Conservation (phyloP, 176 grass and related monocot species). For the Cymbopogon citratus region DNA sequence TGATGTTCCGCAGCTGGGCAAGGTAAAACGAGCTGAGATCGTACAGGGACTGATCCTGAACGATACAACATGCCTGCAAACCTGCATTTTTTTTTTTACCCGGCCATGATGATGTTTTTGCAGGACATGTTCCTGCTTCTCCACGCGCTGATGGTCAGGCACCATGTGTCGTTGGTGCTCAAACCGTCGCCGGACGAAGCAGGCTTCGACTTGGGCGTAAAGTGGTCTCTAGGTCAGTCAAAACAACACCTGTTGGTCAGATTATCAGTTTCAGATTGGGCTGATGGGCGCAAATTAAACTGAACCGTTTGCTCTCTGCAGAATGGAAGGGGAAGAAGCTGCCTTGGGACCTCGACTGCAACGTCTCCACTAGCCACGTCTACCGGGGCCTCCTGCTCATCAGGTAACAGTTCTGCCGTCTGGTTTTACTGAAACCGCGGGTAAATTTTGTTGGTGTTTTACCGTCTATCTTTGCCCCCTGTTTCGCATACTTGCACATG, state of each 20-base stretch:
- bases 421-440: too few relatives aligned
- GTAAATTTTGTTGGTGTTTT: not conserved
- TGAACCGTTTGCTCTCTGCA: slow-evolving; percentile 25
- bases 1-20: slow-evolving; percentile 4
- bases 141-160: slow-evolving; percentile 35
- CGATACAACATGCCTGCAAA: too few relatives aligned
- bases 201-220: slow-evolving; percentile 58
- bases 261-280: not conserved
- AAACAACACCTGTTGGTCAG: not conserved
- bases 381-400: slow-evolving; percentile 55
- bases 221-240: slow-evolving; percentile 45
- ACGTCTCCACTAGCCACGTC: slow-evolving; percentile 38
- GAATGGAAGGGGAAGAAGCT: slow-evolving; percentile 45
- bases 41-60: too few relatives aligned
- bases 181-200: slow-evolving; percentile 39
- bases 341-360: slow-evolving; percentile 56
- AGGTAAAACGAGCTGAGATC: slow-evolving; percentile 39
- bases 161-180: slow-evolving; percentile 56
- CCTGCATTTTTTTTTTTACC: too few relatives aligned
- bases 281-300: not conserved
- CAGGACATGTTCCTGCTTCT: slow-evolving; percentile 46
- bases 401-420: slow-evolving; percentile 21
- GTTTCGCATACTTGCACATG: not conserved
- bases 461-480: too few relatives aligned
- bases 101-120: too few relatives aligned